These are phyloP conservation scores for Boletus rubroflammeus DNA, from an alignment of 768 basidiomycete genomes.

Conservation along the genomic window DNA sequence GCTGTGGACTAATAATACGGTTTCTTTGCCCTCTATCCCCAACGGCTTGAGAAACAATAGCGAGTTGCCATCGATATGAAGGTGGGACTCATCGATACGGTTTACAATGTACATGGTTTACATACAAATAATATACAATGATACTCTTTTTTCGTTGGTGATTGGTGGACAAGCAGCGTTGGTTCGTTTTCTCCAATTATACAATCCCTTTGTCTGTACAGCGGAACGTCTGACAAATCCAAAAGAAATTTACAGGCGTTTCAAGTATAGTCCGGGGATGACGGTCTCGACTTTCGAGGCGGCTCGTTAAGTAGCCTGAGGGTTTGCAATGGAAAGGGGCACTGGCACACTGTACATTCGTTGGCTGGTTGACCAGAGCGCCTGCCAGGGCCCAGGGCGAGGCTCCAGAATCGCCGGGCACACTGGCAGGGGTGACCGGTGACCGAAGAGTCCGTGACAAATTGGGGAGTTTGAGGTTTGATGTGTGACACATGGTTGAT, in stretches of 20 bases:
- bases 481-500: not conserved
- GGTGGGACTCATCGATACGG: constrained; percentile 24
- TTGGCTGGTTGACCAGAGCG: not conserved
- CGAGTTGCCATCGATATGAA: constrained; percentile 37
- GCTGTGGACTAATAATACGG: not conserved
- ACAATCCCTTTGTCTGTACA: constrained; percentile 6
- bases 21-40: constrained; percentile 14
- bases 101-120: constrained; percentile 5
- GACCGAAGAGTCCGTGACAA: not conserved
- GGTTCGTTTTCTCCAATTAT: constrained; percentile 8
- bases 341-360: not conserved
- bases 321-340: not conserved
- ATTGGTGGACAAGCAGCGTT: constrained; percentile 5
- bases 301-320: not conserved
- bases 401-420: not conserved
- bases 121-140: not conserved
- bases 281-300: not conserved
- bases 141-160: constrained; percentile 5
- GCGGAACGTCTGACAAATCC: not conserved
- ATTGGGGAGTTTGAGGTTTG: too few relatives aligned
- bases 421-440: too few relatives aligned
- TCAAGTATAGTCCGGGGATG: not conserved
- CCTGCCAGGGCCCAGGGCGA: not conserved
- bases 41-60: constrained; percentile 44
- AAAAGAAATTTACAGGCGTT: not conserved